Percentiles rank a stretch among this genome's conserved stretches.
Conservation (phyloP, 441 rosid genomes). For the Pelargonium hybrid region DNA sequence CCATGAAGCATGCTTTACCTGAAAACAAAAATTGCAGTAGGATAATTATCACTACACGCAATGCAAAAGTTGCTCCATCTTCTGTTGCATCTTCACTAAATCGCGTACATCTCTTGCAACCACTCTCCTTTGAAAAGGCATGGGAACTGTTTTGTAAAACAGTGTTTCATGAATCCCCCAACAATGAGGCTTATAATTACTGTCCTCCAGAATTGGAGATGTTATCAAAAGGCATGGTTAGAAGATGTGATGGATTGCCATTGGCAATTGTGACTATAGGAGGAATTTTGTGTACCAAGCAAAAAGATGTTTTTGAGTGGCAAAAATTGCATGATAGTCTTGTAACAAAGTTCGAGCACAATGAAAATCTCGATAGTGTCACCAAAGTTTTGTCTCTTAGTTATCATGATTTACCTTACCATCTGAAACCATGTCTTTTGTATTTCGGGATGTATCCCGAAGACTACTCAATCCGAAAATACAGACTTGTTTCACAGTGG, state of each 20-base stretch:
- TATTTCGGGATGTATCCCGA: not conserved
- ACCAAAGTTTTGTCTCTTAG: not conserved
- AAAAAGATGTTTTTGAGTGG: not conserved
- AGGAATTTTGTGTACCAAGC: not conserved
- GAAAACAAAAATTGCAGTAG: not conserved
- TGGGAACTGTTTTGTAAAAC: not conserved
- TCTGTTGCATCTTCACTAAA: not conserved
- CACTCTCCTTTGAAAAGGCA: not conserved
- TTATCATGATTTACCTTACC: not conserved
- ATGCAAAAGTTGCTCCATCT: not conserved
- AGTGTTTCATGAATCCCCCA: not conserved
- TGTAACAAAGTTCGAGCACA: not conserved
- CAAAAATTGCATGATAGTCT: not conserved
- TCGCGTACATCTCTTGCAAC: not conserved
- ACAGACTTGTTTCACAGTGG: conserved; percentile 7
- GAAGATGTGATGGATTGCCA: conserved; percentile 8
- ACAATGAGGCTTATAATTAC: not conserved
- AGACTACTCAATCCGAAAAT: not conserved
- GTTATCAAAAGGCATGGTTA: not conserved
- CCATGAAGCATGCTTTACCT: not conserved
- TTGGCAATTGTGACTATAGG: conserved; percentile 1
- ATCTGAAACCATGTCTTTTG: conserved; percentile 2
- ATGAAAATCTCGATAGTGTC: not conserved
- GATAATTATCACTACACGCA: not conserved
- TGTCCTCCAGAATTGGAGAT: not conserved